These are phyloP conservation scores for Lophiotrema nucula DNA, from an alignment of 495 filamentous ascomycete genomes.

Conservation along the genomic window DNA sequence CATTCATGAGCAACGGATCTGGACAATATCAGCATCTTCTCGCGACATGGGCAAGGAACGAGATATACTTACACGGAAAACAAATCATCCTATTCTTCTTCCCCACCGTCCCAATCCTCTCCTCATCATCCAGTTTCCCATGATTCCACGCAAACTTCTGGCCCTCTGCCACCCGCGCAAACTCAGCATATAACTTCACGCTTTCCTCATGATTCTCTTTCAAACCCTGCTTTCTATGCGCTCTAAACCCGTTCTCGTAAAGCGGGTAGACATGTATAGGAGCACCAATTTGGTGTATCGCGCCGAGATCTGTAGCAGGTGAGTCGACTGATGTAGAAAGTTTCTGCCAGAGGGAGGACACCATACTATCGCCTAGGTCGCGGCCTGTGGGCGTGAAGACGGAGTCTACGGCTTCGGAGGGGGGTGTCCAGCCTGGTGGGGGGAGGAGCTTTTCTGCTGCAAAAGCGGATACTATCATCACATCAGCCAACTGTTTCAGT, in stretches of 20 bases:
- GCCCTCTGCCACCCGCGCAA: conserved; percentile 47
- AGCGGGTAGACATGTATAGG: conserved; percentile 58
- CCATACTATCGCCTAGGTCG: conserved; percentile 41
- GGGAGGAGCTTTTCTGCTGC: conserved; percentile 43
- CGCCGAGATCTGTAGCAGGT: conserved; percentile 41
- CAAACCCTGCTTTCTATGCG: conserved; percentile 49
- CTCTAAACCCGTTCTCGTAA: conserved; percentile 55
- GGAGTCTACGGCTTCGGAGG: conserved; percentile 39
- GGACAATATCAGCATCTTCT: background rate
- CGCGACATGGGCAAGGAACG: too few species aligned
- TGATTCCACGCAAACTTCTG: conserved; percentile 51
- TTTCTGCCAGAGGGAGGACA: conserved; percentile 4
- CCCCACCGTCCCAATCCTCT: conserved; percentile 46
- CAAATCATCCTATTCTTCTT: conserved; percentile 57
- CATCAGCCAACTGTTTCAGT: conserved; percentile 3
- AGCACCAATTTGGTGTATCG: conserved; percentile 48
- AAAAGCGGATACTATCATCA: conserved; percentile 37
- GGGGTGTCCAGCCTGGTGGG: conserved; percentile 49
- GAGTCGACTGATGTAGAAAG: conserved; percentile 14
- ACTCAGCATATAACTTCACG: conserved; percentile 50
- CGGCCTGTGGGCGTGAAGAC: conserved; percentile 43
- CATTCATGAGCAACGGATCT: conserved; percentile 63
- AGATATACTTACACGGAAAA: conserved; percentile 47
- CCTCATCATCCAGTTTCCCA: conserved; percentile 41
- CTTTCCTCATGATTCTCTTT: conserved; percentile 51